These are phyloP conservation scores for Smallanthus sonchifolius DNA, from an alignment of 129 eudicot species.

Conservation along the genomic window DNA sequence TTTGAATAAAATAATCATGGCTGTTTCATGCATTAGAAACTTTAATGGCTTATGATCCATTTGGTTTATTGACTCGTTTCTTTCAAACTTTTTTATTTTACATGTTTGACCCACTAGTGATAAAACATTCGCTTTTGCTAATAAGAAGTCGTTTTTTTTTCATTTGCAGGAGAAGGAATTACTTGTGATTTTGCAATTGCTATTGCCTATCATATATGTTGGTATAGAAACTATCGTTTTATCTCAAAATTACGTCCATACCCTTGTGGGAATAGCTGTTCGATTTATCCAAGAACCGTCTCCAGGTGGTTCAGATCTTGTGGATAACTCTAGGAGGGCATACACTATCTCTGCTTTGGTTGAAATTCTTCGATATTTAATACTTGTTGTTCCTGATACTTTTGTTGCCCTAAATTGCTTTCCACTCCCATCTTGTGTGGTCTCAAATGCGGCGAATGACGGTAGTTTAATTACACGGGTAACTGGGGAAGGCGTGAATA, in stretches of 20 bases:
- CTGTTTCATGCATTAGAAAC: not conserved
- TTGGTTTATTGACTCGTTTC: not conserved
- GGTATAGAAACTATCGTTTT: slow-evolving; percentile 65
- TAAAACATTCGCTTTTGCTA: not conserved
- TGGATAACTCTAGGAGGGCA: slow-evolving; percentile 74
- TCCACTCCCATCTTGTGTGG: slow-evolving; percentile 63
- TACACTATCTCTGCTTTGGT: slow-evolving; percentile 75
- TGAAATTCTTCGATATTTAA: slow-evolving; percentile 85
- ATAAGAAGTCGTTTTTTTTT: not conserved
- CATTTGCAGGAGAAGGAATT: slow-evolving; percentile 71
- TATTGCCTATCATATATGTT: slow-evolving; percentile 77
- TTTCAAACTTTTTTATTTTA: not conserved
- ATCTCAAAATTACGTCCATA: slow-evolving; percentile 80
- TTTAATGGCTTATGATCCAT: not conserved
- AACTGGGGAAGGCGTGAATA: slow-evolving; percentile 42
- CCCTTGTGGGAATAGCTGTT: slow-evolving; percentile 69
- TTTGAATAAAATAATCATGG: not conserved
- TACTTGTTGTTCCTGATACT: slow-evolving; percentile 89
- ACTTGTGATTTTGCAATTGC: slow-evolving; percentile 63
- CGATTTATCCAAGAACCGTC: slow-evolving; percentile 77
- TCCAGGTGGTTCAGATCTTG: slow-evolving; percentile 84
- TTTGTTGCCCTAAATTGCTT: slow-evolving; percentile 86
- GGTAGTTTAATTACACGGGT: slow-evolving; percentile 42
- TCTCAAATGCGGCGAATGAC: slow-evolving; percentile 40
- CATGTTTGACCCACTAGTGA: not conserved